Percentiles rank a stretch among this genome's conserved stretches.
Evolutionary conservation across 139 green algal species (phyloP).

Genomic region (Microglena sp.): DNA sequence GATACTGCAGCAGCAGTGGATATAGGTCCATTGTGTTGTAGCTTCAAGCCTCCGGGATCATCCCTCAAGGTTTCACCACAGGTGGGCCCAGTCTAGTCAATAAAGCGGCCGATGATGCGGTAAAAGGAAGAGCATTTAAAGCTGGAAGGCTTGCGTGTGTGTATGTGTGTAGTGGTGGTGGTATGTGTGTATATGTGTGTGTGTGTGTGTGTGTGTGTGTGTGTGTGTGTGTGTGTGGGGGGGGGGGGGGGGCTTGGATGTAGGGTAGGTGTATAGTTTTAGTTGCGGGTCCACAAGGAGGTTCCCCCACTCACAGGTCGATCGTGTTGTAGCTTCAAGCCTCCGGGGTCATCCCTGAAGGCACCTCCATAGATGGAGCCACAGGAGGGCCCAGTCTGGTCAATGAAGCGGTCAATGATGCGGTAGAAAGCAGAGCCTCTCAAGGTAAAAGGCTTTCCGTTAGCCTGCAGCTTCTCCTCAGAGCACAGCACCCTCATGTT

Average conservation of each 20-base stretch:
- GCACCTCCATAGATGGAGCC: conserved; percentile 34
- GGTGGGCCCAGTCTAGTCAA: conserved; percentile 22
- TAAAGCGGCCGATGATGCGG: conserved; percentile 25
- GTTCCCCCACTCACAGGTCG: conserved; percentile 16
- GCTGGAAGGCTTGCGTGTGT: not conserved
- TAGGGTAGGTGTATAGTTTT: not conserved
- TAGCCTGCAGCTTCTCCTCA: not conserved
- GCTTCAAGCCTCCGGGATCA: conserved; percentile 40
- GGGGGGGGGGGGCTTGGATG: not conserved
- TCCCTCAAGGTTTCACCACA: conserved; percentile 33
- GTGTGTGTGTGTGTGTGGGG: not conserved
- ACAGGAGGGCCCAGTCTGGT: conserved; percentile 20
- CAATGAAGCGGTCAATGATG: conserved; percentile 28
- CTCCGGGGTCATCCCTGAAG: conserved; percentile 43
- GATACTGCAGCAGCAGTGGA: no score
- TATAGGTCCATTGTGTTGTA: conserved; percentile 48
- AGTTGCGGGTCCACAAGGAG: not conserved
- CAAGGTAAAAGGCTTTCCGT: not conserved
- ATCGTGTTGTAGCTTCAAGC: conserved; percentile 52
- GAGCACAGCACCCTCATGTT: conserved; percentile 54
- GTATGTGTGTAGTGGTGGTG: no score
- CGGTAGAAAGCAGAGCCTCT: conserved; percentile 14
- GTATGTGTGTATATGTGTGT: no score
- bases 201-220: not conserved
- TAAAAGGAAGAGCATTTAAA: conserved; percentile 16